phyloP scores from a whole-genome alignment of 1,284 basidiomycete species.

The Pseudozyma pruni region DNA sequence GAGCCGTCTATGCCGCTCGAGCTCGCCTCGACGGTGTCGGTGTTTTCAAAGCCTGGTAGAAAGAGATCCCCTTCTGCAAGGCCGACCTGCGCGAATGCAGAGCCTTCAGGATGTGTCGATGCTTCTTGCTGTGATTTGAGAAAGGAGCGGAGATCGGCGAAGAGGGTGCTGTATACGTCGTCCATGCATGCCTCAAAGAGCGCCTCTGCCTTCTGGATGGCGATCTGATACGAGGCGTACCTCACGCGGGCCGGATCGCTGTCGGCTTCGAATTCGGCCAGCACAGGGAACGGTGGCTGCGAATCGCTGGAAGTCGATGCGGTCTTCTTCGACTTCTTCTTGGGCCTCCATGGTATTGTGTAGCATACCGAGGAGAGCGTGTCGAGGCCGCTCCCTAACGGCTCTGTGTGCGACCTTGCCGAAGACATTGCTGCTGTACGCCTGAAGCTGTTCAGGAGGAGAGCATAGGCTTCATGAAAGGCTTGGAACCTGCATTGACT shows the following conservation, averaged over 20 bases:
- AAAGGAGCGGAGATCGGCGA: constrained; percentile 29
- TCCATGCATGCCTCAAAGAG: constrained; percentile 39
- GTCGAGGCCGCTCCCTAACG: constrained; percentile 26
- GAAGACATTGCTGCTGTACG: constrained; percentile 14
- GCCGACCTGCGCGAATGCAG: not conserved
- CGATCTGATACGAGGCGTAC: constrained; percentile 34
- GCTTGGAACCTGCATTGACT: too few relatives aligned
- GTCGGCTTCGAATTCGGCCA: constrained; percentile 40
- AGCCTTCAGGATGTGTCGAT: not conserved
- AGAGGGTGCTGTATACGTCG: constrained; percentile 31
- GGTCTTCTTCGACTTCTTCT: constrained; percentile 19
- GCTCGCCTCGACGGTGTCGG: not conserved
- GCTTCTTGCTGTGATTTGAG: constrained; percentile 10
- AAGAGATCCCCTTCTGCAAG: constrained; percentile 24
- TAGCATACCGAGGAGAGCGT: constrained; percentile 43
- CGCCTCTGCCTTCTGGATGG: constrained; percentile 25
- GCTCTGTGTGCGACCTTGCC: constrained; percentile 11
- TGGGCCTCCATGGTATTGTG: constrained; percentile 46
- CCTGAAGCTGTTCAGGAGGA: not conserved
- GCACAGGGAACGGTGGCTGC: constrained; percentile 26
- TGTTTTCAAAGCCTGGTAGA: constrained; percentile 37
- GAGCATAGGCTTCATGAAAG: too few relatives aligned
- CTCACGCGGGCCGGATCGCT: constrained; percentile 30
- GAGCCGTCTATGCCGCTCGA: not conserved
- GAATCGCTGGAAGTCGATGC: not conserved